A percentile compares a stretch with the other conserved stretches of the same genome.
Evolutionary conservation across 2,329 filamentous ascomycete species (phyloP).

Genomic region (Aspergillus sp.): DNA sequence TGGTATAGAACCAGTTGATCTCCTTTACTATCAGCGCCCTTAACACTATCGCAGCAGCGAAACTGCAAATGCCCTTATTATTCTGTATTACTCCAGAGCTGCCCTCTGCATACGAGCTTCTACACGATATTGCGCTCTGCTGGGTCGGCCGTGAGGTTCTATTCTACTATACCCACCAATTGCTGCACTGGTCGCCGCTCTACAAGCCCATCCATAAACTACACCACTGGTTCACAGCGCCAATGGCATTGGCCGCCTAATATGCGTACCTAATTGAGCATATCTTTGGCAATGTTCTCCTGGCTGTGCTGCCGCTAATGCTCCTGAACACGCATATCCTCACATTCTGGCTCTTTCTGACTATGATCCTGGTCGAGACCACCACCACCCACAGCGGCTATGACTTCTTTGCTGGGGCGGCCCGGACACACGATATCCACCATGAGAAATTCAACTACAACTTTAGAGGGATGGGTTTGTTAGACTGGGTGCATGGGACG

Average conservation of each 20-base stretch:
- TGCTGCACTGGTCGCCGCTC: conserved; percentile 51
- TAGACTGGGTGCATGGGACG: conserved; percentile 59
- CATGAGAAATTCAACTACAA: conserved; percentile 59
- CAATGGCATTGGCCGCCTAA: conserved; percentile 56
- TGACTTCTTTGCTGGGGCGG: conserved; percentile 49
- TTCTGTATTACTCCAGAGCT: background rate
- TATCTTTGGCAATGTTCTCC: conserved; percentile 54
- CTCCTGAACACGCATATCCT: conserved; percentile 51
- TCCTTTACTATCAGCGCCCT: conserved; percentile 36
- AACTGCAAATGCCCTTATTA: conserved; percentile 11
- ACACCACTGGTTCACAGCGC: conserved; percentile 58
- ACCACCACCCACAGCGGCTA: conserved; percentile 58
- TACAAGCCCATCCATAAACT: conserved; percentile 56
- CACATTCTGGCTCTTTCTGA: conserved; percentile 54
- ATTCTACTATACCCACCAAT: conserved; percentile 58
- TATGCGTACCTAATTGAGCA: conserved; percentile 60
- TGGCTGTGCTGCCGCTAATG: conserved; percentile 52
- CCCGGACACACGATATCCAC: conserved; percentile 54
- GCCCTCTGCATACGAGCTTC: conserved; percentile 20
- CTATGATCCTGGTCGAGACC: conserved; percentile 52
- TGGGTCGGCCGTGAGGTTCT: conserved; percentile 49
- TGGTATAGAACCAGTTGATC: conserved; percentile 51
- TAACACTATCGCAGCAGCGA: too few species aligned
- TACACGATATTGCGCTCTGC: conserved; percentile 44
- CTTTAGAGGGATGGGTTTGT: conserved; percentile 52